Conservation (phyloP, 2,329 filamentous ascomycete genomes). For the Penicillium sp. region DNA sequence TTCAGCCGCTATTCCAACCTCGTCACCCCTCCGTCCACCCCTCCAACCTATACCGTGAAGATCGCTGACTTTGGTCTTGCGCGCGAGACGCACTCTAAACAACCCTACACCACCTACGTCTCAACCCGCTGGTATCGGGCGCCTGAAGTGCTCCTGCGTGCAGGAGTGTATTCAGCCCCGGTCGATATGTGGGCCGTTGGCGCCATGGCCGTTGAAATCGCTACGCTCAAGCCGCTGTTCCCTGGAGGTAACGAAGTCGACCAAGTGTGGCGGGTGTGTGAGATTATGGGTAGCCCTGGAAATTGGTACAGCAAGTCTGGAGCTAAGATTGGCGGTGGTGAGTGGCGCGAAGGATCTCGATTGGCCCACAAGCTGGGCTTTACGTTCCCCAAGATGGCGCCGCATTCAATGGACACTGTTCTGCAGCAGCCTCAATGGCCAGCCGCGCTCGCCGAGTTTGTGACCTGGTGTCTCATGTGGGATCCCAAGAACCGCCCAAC, state of each 20-base stretch:
- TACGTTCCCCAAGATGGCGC: conserved; percentile 98
- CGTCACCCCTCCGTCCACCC: conserved; percentile 92
- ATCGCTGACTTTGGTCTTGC: conserved; percentile 98
- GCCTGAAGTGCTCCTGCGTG: conserved; percentile 88
- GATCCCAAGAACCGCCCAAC: conserved; percentile 91
- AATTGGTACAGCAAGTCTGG: conserved; percentile 97
- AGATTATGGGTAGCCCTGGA: conserved; percentile 98
- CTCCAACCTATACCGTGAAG: conserved; percentile 92
- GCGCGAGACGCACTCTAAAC: conserved; percentile 93
- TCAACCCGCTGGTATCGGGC: conserved; percentile 95
- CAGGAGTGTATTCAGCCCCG: conserved; percentile 94
- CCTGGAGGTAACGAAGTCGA: conserved; percentile 98
- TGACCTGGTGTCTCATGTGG: conserved; percentile 99
- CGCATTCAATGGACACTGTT: conserved; percentile 93
- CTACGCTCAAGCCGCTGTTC: conserved; percentile 93
- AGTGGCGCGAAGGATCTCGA: conserved; percentile 93
- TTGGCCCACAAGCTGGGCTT: conserved; percentile 96
- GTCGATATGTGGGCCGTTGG: conserved; percentile 99
- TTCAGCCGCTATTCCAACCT: conserved; percentile 92
- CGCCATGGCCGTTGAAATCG: conserved; percentile 97
- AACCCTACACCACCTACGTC: conserved; percentile 97
- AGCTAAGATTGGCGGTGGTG: conserved; percentile 83
- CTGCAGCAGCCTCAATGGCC: conserved; percentile 92
- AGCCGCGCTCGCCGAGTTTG: conserved; percentile 80
- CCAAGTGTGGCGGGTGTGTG: conserved; percentile 97